Percentiles rank a stretch among this genome's conserved stretches.
phyloP scores from a whole-genome alignment of 2,329 filamentous ascomycete genomes.

The Helminthosporium solani region DNA sequence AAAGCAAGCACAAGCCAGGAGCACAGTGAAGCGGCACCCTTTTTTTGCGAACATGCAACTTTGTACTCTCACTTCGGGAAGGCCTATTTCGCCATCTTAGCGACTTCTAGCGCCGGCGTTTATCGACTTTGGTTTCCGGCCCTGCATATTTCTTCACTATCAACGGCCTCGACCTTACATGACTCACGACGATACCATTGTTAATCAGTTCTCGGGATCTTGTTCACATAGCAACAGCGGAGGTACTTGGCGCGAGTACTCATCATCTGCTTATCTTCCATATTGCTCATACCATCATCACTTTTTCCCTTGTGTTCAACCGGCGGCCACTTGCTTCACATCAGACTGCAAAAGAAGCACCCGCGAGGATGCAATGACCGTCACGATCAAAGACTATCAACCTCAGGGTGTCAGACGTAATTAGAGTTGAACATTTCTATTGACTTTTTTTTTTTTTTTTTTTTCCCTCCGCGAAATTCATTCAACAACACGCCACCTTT shows the following conservation, averaged over 20 bases:
- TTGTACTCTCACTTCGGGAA: constrained; percentile 24
- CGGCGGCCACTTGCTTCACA: constrained; percentile 26
- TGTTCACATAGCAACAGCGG: constrained; percentile 35
- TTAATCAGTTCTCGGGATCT: constrained; percentile 35
- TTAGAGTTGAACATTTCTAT: constrained; percentile 43
- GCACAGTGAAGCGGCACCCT: constrained; percentile 29
- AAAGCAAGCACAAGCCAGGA: constrained; percentile 41
- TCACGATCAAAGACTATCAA: constrained; percentile 43
- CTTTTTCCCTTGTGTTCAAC: constrained; percentile 18
- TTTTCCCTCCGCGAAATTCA: too few relatives aligned
- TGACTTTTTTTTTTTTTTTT: too few relatives aligned
- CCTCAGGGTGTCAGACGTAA: constrained; percentile 40
- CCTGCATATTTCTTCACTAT: constrained; percentile 30
- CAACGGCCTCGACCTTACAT: constrained; percentile 32
- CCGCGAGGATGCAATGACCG: constrained; percentile 37
- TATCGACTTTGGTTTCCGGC: constrained; percentile 28
- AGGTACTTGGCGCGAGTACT: constrained; percentile 15
- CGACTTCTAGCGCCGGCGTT: constrained; percentile 42
- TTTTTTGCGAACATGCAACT: constrained; percentile 14
- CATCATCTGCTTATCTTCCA: constrained; percentile 9
- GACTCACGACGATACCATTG: constrained; percentile 40
- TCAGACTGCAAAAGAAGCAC: constrained; percentile 28
- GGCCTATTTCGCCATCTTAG: constrained; percentile 37
- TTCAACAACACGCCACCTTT: constrained; percentile 15
- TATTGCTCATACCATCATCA: constrained; percentile 22